Evolutionary conservation across 2,329 filamentous ascomycete genomes (phyloP).

Genomic region (Daldinia sp.): DNA sequence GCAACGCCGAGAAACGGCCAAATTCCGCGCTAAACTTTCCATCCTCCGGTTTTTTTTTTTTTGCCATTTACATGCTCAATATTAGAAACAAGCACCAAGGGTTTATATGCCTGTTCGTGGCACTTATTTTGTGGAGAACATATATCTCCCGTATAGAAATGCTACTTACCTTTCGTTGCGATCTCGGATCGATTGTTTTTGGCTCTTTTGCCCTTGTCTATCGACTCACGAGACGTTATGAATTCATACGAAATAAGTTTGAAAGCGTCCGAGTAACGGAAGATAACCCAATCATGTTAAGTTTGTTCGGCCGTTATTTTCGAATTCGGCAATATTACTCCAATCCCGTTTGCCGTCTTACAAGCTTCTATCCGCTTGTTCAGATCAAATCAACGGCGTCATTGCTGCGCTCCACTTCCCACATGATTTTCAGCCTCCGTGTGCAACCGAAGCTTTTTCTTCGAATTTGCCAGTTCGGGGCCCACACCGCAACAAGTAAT

Average conservation of each 20-base stretch:
- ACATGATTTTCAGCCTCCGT: constrained; percentile 45
- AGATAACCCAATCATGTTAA: constrained; percentile 11
- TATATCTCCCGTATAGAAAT: constrained; percentile 13
- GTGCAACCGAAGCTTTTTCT: constrained; percentile 39
- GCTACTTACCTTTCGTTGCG: constrained; percentile 10
- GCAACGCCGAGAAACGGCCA: constrained; percentile 26
- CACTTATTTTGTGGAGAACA: background rate
- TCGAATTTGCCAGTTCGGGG: constrained; percentile 12
- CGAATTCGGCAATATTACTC: constrained; percentile 16
- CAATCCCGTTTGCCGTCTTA: background rate
- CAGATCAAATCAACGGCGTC: constrained; percentile 21
- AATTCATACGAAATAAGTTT: constrained; percentile 1
- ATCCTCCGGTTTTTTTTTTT: constrained; percentile 7
- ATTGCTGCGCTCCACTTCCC: constrained; percentile 30
- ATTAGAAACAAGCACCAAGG: background rate
- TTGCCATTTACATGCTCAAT: constrained; percentile 1
- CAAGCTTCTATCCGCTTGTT: background rate
- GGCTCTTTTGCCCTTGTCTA: constrained; percentile 1
- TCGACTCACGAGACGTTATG: constrained; percentile 10
- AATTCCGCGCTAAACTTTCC: constrained; percentile 24
- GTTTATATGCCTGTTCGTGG: background rate
- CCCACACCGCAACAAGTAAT: constrained; percentile 10
- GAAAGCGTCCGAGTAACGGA: constrained; percentile 28
- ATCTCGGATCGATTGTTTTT: constrained; percentile 23
- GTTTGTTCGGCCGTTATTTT: constrained; percentile 24